Base-by-base conservation (phyloP, 495 filamentous ascomycete genomes). In the Lasiosphaeria hispida region DNA sequence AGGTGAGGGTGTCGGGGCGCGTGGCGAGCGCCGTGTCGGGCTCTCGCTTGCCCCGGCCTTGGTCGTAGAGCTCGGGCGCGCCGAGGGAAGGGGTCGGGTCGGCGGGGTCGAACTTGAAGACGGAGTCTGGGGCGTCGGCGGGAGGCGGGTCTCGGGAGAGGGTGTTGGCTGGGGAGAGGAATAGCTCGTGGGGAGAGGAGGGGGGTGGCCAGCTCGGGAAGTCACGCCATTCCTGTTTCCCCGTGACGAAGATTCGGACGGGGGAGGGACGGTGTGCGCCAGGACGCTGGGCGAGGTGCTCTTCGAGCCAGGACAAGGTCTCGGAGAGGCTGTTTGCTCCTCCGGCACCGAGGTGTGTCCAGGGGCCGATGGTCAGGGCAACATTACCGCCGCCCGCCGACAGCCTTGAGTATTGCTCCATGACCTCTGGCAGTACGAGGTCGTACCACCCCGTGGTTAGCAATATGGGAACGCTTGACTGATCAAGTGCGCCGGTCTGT, bases 381-480 rank as follows among this genome's bases (percentile, higher is more conserved):
- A 64, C 62, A 17, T 53, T 54, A 53, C 34, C 19, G 4, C 58
- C 53, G 52, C 62, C 41, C 1, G 57, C 55, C 15, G 7, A 39
- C 4, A 69, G 49, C 9, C 36, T 30, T 17, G 51, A 39, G 39
- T 65, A 72, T 48, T 69, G 63, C 14, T 65, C 58, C 48, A 72
- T 50, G 0, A 61, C 63, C 59, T 69, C 64, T 18, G 48, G 44
- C 3, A 59, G 50, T 10, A 66, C 53, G 10, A 60, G 53, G 53
- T 71, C 70, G 36, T 69, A 68, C 70, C 70, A 72, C 0, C 70
- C 70, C 10, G 63, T 65, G 6, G 66, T 48, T n/a, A 72, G 49
- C 17, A 71, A 30, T 8, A 72, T 64, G 7, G 70, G 70, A 39
- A 69, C 62, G 17, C 65, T 63, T 13, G 56, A 63, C 6, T 39